These are phyloP conservation scores for Biscogniauxia sp. DNA, from an alignment of 2,329 filamentous ascomycete species.

Conservation along the genomic window DNA sequence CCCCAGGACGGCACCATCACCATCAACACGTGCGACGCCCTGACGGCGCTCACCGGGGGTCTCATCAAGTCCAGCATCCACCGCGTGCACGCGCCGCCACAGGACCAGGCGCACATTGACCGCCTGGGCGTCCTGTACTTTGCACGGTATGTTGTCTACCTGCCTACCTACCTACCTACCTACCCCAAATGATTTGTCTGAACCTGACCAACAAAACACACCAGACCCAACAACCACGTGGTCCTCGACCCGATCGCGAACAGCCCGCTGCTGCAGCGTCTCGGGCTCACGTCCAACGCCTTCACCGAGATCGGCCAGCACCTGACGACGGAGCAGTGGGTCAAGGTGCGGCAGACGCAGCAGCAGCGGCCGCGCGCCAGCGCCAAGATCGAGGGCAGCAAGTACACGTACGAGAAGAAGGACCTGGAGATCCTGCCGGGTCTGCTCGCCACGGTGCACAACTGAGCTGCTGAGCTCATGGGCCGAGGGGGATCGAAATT, in stretches of 20 bases:
- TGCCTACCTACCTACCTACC: too few relatives aligned
- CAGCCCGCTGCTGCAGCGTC: slow-evolving; percentile 35
- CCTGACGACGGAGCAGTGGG: slow-evolving; percentile 40
- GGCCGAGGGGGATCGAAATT: too few relatives aligned
- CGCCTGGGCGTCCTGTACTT: slow-evolving; percentile 26
- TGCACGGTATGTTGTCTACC: slow-evolving; percentile 15
- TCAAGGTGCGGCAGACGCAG: slow-evolving; percentile 39
- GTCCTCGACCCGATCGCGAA: slow-evolving; percentile 36
- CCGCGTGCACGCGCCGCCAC: slow-evolving; percentile 26
- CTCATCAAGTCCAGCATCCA: slow-evolving; percentile 39
- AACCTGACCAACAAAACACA: neutral
- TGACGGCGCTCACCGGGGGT: slow-evolving; percentile 46
- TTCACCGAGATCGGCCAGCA: slow-evolving; percentile 41
- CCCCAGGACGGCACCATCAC: slow-evolving; percentile 46
- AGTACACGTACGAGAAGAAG: slow-evolving; percentile 34
- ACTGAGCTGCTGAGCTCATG: slow-evolving; percentile 16
- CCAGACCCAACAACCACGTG: slow-evolving; percentile 40
- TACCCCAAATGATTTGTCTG: too few relatives aligned
- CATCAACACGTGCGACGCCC: slow-evolving; percentile 46
- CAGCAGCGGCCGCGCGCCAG: slow-evolving; percentile 37
- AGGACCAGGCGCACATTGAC: slow-evolving; percentile 24
- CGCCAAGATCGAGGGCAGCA: slow-evolving; percentile 36
- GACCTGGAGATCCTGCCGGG: slow-evolving; percentile 42
- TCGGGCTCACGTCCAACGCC: slow-evolving; percentile 36
- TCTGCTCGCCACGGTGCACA: slow-evolving; percentile 39